phyloP scores from a whole-genome alignment of 805 yeast genomes.

The Ogataea allantospora region DNA sequence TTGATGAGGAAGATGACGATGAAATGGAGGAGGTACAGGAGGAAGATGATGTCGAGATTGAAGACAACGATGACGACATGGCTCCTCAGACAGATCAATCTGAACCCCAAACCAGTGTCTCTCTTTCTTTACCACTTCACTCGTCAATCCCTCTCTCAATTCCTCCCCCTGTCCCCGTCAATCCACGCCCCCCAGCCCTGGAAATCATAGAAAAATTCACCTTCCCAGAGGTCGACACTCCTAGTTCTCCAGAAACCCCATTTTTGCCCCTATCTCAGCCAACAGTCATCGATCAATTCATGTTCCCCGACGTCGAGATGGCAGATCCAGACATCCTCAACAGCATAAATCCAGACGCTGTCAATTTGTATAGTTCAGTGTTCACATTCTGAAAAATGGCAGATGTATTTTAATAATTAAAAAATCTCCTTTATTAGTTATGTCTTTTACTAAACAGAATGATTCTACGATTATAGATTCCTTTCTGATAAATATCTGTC shows the following conservation, averaged over 20 bases:
- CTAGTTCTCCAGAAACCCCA: slow-evolving; percentile 6
- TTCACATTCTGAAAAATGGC: slow-evolving; percentile 15
- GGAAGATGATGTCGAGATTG: background rate
- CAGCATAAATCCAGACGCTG: slow-evolving; percentile 14
- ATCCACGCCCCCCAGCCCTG: background rate
- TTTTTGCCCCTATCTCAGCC: slow-evolving; percentile 5
- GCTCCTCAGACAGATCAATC: background rate
- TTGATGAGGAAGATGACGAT: slow-evolving; percentile 1
- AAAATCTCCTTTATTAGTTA: slow-evolving; percentile 2
- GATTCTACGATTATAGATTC: slow-evolving; percentile 9
- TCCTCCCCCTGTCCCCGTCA: background rate
- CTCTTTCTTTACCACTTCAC: background rate
- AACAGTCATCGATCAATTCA: slow-evolving; percentile 20
- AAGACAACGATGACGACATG: slow-evolving; percentile 2
- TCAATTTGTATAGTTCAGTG: slow-evolving; percentile 16
- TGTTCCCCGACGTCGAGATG: slow-evolving; percentile 23
- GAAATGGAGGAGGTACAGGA: slow-evolving; percentile 1
- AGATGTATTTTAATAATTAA: slow-evolving; percentile 6
- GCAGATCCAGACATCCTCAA: slow-evolving; percentile 11
- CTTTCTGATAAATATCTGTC: slow-evolving; percentile 2
- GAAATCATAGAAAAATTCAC: slow-evolving; percentile 19
- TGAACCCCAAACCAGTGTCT: background rate
- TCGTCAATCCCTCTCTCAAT: background rate
- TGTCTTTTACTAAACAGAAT: slow-evolving; percentile 1
- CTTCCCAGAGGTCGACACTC: slow-evolving; percentile 18